Percentiles rank a stretch among this genome's conserved stretches.
phyloP scores from a whole-genome alignment of 140 eudicot genomes.

The Bidens hawaiensis region DNA sequence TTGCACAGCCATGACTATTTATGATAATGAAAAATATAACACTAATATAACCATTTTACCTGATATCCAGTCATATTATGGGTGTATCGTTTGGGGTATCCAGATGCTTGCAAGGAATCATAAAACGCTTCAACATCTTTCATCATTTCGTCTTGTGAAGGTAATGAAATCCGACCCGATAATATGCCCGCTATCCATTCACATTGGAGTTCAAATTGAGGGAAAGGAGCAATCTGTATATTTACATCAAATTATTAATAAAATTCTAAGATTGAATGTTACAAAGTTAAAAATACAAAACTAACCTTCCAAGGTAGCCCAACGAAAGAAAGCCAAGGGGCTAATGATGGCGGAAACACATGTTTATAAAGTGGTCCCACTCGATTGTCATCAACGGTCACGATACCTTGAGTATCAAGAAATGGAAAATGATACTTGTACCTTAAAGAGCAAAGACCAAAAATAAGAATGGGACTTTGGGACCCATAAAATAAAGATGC shows the following conservation, averaged over 20 bases:
- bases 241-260: background rate
- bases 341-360: constrained; percentile 78
- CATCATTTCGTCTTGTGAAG: constrained; percentile 58
- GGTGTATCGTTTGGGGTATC: constrained; percentile 70
- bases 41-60: constrained; percentile 27
- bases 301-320: constrained; percentile 56
- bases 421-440: constrained; percentile 91
- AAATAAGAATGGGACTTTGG: background rate
- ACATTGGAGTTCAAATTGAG: constrained; percentile 64
- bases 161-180: constrained; percentile 67
- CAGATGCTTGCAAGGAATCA: constrained; percentile 48
- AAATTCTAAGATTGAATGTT: background rate
- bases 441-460: constrained; percentile 34
- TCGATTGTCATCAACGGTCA: constrained; percentile 78
- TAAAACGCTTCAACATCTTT: constrained; percentile 69
- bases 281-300: background rate
- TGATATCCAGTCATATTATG: constrained; percentile 51
- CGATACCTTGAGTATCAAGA: constrained; percentile 52
- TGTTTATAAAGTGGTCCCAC: constrained; percentile 94
- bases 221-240: constrained; percentile 71
- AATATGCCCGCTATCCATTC: constrained; percentile 85
- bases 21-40: background rate
- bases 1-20: too few species aligned
- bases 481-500: constrained; percentile 3
- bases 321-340: constrained; percentile 88